phyloP scores from a whole-genome alignment of 345 rosid genomes.

The Hibiscus tridactylites region DNA sequence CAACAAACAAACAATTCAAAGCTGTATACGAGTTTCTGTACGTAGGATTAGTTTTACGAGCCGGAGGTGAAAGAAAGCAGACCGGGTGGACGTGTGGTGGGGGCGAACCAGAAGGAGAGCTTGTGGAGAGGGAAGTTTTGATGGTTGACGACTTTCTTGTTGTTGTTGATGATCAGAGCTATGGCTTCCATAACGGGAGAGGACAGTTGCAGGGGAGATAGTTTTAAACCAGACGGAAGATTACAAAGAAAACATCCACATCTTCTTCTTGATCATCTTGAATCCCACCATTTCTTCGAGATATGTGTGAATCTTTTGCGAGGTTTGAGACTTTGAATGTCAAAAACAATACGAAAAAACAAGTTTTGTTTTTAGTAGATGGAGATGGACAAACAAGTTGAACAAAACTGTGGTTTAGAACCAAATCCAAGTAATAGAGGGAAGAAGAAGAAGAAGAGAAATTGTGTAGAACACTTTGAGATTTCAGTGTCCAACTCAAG shows the following conservation, averaged over 20 bases:
- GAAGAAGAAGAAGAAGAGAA: background rate
- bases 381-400: background rate
- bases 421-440: background rate
- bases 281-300: conserved; percentile 22
- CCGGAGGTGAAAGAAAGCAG: conserved; percentile 19
- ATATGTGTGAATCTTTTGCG: conserved; percentile 11
- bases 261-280: conserved; percentile 36
- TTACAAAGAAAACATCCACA: conserved; percentile 35
- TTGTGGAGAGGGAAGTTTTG: conserved; percentile 50
- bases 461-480: background rate
- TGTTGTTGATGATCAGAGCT: conserved; percentile 15
- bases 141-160: conserved; percentile 24
- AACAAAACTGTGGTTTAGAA: background rate
- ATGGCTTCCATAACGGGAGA: conserved; percentile 38
- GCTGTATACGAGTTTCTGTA: background rate
- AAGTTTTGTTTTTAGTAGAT: background rate
- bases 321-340: background rate
- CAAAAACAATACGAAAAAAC: background rate
- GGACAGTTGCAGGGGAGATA: background rate
- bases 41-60: conserved; percentile 6
- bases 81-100: conserved; percentile 66
- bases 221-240: conserved; percentile 7
- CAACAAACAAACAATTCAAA: background rate
- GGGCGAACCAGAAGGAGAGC: conserved; percentile 71
- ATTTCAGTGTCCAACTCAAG: background rate